These are phyloP conservation scores for Allomyces macrogynus DNA, from an alignment of 192 early-diverging fungal genomes.

Conservation along the genomic window DNA sequence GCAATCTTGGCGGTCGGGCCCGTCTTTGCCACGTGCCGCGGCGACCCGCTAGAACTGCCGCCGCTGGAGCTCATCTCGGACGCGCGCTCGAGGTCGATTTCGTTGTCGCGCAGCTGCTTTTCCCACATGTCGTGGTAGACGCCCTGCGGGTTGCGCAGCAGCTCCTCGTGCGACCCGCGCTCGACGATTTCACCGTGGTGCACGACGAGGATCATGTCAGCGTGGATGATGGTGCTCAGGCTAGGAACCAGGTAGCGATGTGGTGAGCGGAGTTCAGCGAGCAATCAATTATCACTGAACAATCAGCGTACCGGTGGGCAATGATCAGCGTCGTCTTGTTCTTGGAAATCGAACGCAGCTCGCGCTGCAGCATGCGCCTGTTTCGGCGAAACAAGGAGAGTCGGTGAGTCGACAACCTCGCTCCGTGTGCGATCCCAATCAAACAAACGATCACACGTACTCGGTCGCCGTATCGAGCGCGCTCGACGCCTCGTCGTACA, in stretches of 20 bases:
- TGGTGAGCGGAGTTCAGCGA: conserved; percentile 1
- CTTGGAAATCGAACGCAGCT: conserved; percentile 46
- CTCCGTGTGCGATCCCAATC: too few species aligned
- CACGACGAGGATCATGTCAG: conserved; percentile 72
- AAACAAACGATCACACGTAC: neutral
- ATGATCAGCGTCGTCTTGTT: conserved; percentile 73
- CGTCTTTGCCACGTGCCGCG: too few species aligned
- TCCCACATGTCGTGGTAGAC: conserved; percentile 85
- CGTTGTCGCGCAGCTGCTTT: conserved; percentile 56
- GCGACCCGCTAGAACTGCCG: too few species aligned
- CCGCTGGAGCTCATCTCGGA: too few species aligned
- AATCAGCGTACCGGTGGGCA: conserved; percentile 30
- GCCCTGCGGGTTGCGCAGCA: conserved; percentile 30
- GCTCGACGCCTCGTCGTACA: conserved; percentile 44
- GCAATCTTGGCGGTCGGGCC: too few species aligned
- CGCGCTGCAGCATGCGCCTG: conserved; percentile 57
- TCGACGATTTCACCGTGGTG: conserved; percentile 64
- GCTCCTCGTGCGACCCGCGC: conserved; percentile 61
- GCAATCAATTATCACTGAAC: neutral
- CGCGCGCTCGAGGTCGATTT: neutral
- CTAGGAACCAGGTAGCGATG: too few species aligned
- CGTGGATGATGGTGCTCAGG: conserved; percentile 60
- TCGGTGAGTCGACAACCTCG: too few species aligned
- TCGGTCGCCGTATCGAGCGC: conserved; percentile 42
- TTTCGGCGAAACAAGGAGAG: too few species aligned